Evolutionary conservation across 2,329 filamentous ascomycete species (phyloP).

Genomic region (Aspergillus bombycis): DNA sequence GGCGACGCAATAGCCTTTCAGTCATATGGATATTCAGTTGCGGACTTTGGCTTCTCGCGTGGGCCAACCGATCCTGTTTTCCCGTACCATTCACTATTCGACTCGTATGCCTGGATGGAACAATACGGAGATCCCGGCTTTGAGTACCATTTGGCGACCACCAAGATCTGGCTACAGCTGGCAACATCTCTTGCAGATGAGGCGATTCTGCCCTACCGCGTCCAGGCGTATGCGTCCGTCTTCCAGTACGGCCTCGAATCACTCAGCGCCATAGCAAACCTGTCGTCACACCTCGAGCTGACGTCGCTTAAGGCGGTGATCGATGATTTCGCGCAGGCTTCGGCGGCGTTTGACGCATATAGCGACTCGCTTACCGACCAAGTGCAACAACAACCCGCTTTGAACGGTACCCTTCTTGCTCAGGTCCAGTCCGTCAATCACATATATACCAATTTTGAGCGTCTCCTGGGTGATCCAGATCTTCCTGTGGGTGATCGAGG

Average conservation of each 20-base stretch:
- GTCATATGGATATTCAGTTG: neutral
- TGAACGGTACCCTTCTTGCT: neutral
- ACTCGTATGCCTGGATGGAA: neutral
- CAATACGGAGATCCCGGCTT: neutral
- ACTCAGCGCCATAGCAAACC: neutral
- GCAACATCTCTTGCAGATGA: neutral
- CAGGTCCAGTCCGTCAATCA: neutral
- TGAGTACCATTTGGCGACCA: neutral
- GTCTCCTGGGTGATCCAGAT: neutral
- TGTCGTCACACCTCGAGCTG: neutral
- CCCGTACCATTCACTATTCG: neutral
- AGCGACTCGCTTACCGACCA: neutral
- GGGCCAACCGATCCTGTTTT: neutral
- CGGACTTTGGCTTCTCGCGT: neutral
- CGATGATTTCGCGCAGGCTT: neutral
- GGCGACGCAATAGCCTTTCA: neutral
- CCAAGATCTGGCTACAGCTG: neutral
- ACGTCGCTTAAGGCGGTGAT: neutral
- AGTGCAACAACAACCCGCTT: neutral
- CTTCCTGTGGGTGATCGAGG: neutral
- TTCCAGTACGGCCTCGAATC: neutral
- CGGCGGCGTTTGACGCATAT: neutral
- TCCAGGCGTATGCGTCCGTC: neutral
- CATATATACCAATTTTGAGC: neutral
- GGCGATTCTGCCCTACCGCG: neutral